phyloP scores from a whole-genome alignment of 2,329 filamentous ascomycete genomes.

The Hypoxylon sp. region DNA sequence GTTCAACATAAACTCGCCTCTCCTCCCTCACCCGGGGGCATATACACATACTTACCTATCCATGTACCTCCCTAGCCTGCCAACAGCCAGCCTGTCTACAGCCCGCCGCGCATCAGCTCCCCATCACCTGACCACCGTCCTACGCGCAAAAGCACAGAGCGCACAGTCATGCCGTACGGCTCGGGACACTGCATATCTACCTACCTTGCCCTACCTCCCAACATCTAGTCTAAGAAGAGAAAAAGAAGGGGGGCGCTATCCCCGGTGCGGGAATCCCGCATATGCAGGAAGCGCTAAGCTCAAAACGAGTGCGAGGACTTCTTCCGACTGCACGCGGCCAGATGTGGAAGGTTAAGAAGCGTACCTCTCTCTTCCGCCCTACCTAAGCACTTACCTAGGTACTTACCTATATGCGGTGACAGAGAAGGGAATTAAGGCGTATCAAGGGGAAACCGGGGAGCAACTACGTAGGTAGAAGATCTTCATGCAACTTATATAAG shows the following conservation, averaged over 20 bases:
- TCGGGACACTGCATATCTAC: slow-evolving; percentile 18
- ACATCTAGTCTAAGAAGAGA: no score
- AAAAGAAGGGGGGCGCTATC: background rate
- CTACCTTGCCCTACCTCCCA: background rate
- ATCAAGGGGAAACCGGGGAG: background rate
- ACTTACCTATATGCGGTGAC: no score
- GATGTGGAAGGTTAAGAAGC: slow-evolving; percentile 5
- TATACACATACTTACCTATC: background rate
- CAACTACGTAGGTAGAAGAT: background rate
- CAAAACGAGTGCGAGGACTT: background rate
- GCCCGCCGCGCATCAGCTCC: slow-evolving; percentile 20
- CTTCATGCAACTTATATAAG: background rate
- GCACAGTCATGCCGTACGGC: background rate
- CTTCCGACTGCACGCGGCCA: slow-evolving; percentile 3
- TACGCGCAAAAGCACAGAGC: background rate
- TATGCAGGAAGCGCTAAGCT: slow-evolving; percentile 7
- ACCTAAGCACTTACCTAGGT: background rate
- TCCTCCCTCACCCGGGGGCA: background rate
- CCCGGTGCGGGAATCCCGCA: slow-evolving; percentile 3
- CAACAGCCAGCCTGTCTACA: background rate
- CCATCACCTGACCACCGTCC: slow-evolving; percentile 31
- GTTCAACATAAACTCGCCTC: background rate
- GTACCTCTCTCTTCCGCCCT: background rate
- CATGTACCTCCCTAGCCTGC: background rate
- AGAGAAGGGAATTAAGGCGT: background rate